Conservation (phyloP, 768 basidiomycete genomes). For the Xerocomus brunneocitrinus region DNA sequence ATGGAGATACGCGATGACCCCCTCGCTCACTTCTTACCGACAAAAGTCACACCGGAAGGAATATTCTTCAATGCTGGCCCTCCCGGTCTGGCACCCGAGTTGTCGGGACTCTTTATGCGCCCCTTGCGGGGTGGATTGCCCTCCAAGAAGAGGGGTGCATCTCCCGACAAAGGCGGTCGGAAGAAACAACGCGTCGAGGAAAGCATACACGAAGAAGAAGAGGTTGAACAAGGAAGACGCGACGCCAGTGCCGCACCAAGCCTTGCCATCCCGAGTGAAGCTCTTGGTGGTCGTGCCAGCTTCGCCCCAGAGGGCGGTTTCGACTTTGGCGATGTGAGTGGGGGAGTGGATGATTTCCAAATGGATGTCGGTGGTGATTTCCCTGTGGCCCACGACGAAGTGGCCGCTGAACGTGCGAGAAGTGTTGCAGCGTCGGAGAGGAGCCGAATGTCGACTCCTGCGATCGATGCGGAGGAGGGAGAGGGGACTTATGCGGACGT, state of each 20-base stretch:
- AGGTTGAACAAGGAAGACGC: constrained; percentile 69
- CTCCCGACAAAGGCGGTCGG: constrained; percentile 51
- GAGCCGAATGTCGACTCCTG: constrained; percentile 66
- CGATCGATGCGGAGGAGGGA: constrained; percentile 55
- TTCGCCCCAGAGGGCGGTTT: constrained; percentile 53
- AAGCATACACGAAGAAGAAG: constrained; percentile 46
- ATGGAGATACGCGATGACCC: constrained; percentile 85
- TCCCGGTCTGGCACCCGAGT: constrained; percentile 75
- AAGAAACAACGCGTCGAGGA: constrained; percentile 58
- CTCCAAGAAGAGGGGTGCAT: constrained; percentile 58
- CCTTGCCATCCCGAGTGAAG: constrained; percentile 50
- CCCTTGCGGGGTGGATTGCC: constrained; percentile 48
- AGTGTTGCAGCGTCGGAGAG: constrained; percentile 53
- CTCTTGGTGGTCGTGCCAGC: constrained; percentile 49
- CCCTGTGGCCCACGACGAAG: constrained; percentile 27
- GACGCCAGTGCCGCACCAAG: constrained; percentile 62
- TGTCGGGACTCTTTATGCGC: constrained; percentile 80
- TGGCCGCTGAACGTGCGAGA: constrained; percentile 37
- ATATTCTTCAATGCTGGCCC: constrained; percentile 82
- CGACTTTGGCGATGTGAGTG: constrained; percentile 57
- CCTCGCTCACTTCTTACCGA: constrained; percentile 79
- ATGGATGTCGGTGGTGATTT: constrained; percentile 58
- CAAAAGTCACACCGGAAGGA: constrained; percentile 64
- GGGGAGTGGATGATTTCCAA: constrained; percentile 62
- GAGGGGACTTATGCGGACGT: constrained; percentile 66